Percentiles rank a stretch among this genome's conserved stretches.
Evolutionary conservation across 2,329 filamentous ascomycete genomes (phyloP).

Genomic region (Phaeosphaeriaceae sp.): DNA sequence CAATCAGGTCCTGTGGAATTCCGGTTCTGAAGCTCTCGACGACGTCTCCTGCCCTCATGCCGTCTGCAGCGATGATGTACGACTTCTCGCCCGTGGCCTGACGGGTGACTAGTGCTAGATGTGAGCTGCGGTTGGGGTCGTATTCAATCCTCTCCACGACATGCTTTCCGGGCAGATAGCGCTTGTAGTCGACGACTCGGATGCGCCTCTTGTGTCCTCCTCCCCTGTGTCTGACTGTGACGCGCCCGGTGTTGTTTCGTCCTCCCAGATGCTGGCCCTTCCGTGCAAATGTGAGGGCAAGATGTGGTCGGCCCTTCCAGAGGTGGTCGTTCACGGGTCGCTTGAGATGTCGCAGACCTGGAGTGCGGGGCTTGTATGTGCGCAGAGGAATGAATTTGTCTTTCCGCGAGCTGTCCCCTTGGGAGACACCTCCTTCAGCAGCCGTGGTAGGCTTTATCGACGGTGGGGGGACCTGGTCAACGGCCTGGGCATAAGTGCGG

Average conservation of each 20-base stretch:
- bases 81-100: slow-evolving; percentile 76
- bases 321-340: slow-evolving; percentile 95
- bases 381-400: slow-evolving; percentile 63
- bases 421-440: slow-evolving; percentile 33
- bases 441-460: slow-evolving; percentile 41
- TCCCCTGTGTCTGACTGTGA: slow-evolving; percentile 90
- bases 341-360: slow-evolving; percentile 88
- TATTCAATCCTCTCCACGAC: slow-evolving; percentile 94
- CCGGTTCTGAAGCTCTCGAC: slow-evolving; percentile 92
- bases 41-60: slow-evolving; percentile 87
- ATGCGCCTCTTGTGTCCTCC: slow-evolving; percentile 93
- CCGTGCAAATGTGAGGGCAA: slow-evolving; percentile 86
- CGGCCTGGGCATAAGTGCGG: slow-evolving; percentile 59
- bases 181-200: slow-evolving; percentile 86
- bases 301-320: slow-evolving; percentile 88
- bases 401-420: slow-evolving; percentile 35
- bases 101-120: slow-evolving; percentile 86
- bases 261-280: slow-evolving; percentile 93
- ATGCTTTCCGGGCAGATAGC: slow-evolving; percentile 80
- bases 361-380: slow-evolving; percentile 92
- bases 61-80: slow-evolving; percentile 95
- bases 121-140: slow-evolving; percentile 89
- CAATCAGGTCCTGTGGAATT: slow-evolving; percentile 84
- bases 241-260: slow-evolving; percentile 82
- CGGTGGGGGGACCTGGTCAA: slow-evolving; percentile 45